These are phyloP conservation scores for Herpetospermum pedunculosum DNA, from an alignment of 306 rosid genomes.

Conservation along the genomic window DNA sequence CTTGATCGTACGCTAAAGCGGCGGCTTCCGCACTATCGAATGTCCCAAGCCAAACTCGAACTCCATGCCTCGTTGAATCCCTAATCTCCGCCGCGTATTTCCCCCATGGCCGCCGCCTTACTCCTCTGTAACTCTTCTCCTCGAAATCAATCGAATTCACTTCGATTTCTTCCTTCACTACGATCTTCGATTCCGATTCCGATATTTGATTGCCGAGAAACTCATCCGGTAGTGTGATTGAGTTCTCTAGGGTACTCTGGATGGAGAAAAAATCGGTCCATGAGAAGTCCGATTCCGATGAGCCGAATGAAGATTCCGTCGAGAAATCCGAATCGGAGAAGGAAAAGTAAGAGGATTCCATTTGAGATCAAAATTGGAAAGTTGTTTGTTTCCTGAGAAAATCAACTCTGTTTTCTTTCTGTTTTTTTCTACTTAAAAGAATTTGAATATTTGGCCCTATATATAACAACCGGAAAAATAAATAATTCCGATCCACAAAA, in stretches of 20 bases:
- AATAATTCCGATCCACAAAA: neutral
- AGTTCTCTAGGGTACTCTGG: neutral
- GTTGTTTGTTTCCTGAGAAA: too few species aligned
- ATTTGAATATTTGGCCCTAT: neutral
- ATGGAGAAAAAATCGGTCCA: neutral
- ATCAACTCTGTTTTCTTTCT: neutral
- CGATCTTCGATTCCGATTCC: neutral
- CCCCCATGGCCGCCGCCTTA: conserved; percentile 49
- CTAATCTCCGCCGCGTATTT: conserved; percentile 54
- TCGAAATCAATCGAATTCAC: neutral
- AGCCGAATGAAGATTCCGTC: neutral
- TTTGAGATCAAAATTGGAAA: too few species aligned
- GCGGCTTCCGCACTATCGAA: conserved; percentile 37
- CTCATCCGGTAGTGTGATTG: neutral
- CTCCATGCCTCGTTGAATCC: conserved; percentile 28
- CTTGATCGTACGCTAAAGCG: conserved; percentile 48
- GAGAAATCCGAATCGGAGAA: conserved; percentile 3
- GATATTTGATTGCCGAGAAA: neutral
- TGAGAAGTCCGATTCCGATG: neutral
- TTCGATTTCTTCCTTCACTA: conserved; percentile 10
- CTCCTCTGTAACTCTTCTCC: conserved; percentile 26
- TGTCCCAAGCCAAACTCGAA: conserved; percentile 52
- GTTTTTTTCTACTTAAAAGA: neutral
- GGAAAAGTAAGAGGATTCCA: conserved; percentile 4
- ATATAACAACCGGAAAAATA: neutral